Conservation (phyloP, 768 basidiomycete genomes). For the Termitomyces sp. region DNA sequence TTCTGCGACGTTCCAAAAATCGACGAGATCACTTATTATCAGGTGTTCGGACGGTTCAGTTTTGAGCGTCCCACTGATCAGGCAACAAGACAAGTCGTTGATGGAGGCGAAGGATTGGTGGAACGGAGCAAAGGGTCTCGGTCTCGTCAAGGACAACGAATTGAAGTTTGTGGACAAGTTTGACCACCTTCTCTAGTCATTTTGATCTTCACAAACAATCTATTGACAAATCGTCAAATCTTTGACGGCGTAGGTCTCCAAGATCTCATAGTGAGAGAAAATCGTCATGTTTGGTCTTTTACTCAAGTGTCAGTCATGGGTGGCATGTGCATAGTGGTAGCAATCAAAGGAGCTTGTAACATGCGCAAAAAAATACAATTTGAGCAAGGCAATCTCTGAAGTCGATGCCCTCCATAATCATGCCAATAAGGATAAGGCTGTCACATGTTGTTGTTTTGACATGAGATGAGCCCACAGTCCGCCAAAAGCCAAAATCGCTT, state of each 20-base stretch:
- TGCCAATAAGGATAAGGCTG: no score
- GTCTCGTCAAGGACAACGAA: constrained; percentile 16
- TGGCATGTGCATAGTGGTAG: no score
- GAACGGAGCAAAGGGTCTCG: constrained; percentile 52
- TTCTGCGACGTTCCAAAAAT: constrained; percentile 35
- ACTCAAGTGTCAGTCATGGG: no score
- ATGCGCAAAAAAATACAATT: no score
- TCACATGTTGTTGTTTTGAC: no score
- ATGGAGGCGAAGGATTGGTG: constrained; percentile 68
- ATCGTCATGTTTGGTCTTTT: no score
- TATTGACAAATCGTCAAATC: not conserved
- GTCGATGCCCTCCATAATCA: no score
- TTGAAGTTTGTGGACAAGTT: constrained; percentile 13
- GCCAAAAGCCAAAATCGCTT: no score
- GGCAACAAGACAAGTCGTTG: constrained; percentile 54
- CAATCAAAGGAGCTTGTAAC: no score
- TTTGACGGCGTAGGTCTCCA: not conserved
- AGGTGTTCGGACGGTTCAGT: constrained; percentile 50
- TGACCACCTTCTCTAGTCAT: constrained; percentile 2
- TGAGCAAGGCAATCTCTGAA: no score
- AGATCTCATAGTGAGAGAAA: no score
- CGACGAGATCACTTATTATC: constrained; percentile 37
- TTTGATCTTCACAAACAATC: not conserved
- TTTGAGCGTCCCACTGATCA: constrained; percentile 49
- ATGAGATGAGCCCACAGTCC: no score